Base-by-base conservation (phyloP, 768 basidiomycete genomes). In the Lactifluus hygrophoroides region DNA sequence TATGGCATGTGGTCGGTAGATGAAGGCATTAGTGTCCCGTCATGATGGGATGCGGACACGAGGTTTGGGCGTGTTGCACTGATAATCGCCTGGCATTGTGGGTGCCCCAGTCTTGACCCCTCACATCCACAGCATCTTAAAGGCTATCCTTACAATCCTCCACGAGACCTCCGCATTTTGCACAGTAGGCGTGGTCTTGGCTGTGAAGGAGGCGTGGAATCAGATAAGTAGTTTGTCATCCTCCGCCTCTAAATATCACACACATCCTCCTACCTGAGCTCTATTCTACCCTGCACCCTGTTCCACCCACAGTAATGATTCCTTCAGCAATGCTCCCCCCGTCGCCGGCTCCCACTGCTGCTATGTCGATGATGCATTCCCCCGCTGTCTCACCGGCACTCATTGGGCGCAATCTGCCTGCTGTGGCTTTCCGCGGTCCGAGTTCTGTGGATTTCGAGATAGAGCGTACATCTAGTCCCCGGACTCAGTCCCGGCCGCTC, bases 381-480 rank as follows among this genome's bases (percentile, higher is more conserved):
- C 64, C 61, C 9, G 64, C 61, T 23, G 47, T 63, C 46, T 63
- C 62, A n/a, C 64, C 61, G 11, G 51, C 61, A 28, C 25, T 63
- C 25, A 40, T 52, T 28, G 56, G 52, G 25, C 61, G 63, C 49
- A 27, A 9, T 9, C 17, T 56, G 27, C 60, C 44, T 11, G 23
- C 62, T 5, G 69, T 75, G 19, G 64, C 74, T 16, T 74, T 72
- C 55, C 73, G 76, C 38, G 74, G 75, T 10, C 72, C 75, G 17
- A 78, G 77, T 56, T 64, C 73, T 11, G 81, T 3, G 21, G 55
- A 82, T 40, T 88, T 89, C 65, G 84, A 87, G 71, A 78, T 89
- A 64, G 87, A 88, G 69, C 70, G 69, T 28, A 55, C 58, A 49
- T 37, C 60, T 44, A 65, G 56, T 27, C 57, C 64, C 67, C 66